phyloP scores from a whole-genome alignment of 495 filamentous ascomycete genomes.

The Aspergillus ostianus region DNA sequence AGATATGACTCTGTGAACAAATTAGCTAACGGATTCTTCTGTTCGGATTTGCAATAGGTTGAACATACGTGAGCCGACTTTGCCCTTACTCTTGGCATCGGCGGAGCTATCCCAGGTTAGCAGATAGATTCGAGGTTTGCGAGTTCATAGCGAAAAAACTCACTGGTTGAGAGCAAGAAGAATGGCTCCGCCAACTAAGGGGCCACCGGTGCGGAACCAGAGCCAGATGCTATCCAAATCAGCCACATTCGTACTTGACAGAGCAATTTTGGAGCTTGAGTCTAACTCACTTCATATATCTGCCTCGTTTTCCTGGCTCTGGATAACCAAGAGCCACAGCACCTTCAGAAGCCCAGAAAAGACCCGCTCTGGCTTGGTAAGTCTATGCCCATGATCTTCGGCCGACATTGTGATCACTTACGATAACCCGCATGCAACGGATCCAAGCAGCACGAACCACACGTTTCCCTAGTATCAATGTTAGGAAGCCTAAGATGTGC shows the following conservation, averaged over 20 bases:
- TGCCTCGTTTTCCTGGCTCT: constrained; percentile 56
- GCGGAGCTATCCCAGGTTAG: constrained; percentile 19
- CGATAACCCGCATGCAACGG: constrained; percentile 61
- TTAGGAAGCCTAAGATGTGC: constrained; percentile 6
- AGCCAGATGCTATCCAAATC: constrained; percentile 50
- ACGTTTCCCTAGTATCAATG: constrained; percentile 41
- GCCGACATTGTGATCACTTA: constrained; percentile 17
- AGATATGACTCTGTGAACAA: constrained; percentile 44
- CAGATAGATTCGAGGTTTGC: constrained; percentile 19
- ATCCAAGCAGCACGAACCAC: constrained; percentile 64
- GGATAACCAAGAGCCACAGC: constrained; percentile 64
- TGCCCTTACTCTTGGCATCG: constrained; percentile 24
- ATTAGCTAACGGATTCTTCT: not conserved
- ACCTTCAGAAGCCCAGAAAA: constrained; percentile 65
- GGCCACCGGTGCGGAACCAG: constrained; percentile 55
- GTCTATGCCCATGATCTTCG: not conserved
- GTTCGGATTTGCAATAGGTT: not conserved
- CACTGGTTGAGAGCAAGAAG: constrained; percentile 58
- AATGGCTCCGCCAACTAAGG: constrained; percentile 61
- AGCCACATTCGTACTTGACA: not conserved
- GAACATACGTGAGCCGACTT: constrained; percentile 27
- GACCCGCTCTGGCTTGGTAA: constrained; percentile 42
- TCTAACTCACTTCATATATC: constrained; percentile 42
- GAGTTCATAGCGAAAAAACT: not conserved
- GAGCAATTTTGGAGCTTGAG: not conserved